Percentiles rank a stretch among this genome's conserved stretches.
Evolutionary conservation across 208 protist genomes (phyloP).

Genomic region (Hexamita inflata): DNA sequence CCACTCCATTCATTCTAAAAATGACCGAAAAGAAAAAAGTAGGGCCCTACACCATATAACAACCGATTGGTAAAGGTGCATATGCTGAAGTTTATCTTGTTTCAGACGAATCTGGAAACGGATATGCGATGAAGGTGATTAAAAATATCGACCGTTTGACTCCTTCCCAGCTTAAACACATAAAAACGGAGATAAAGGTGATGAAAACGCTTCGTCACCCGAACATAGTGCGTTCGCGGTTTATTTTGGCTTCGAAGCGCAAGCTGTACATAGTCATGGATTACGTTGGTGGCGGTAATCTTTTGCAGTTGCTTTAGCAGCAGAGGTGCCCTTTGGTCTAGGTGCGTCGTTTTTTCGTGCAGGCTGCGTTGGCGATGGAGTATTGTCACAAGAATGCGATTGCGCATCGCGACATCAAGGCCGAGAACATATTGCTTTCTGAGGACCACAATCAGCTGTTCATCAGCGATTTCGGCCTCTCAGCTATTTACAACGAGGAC

Average conservation of each 20-base stretch:
- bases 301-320: slow-evolving; percentile 53
- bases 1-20: too few species aligned
- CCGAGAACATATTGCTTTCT: slow-evolving; percentile 62
- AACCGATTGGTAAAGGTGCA: not conserved
- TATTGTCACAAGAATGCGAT: slow-evolving; percentile 61
- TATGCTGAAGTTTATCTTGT: not conserved
- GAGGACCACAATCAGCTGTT: slow-evolving; percentile 52
- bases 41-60: not conserved
- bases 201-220: slow-evolving; percentile 34
- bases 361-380: slow-evolving; percentile 58
- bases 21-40: not conserved
- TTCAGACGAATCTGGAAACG: too few species aligned
- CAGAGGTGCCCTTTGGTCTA: slow-evolving; percentile 51
- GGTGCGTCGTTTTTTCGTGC: slow-evolving; percentile 56
- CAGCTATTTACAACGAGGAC: slow-evolving; percentile 13
- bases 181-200: slow-evolving; percentile 32
- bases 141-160: too few species aligned
- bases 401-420: slow-evolving; percentile 69
- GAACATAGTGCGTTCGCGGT: slow-evolving; percentile 40
- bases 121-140: too few species aligned
- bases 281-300: slow-evolving; percentile 61
- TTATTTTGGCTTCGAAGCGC: slow-evolving; percentile 20
- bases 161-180: slow-evolving; percentile 29
- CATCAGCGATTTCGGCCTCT: slow-evolving; percentile 13
- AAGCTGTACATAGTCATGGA: slow-evolving; percentile 60